Percentiles rank a stretch among this genome's conserved stretches.
Evolutionary conservation across 1,284 basidiomycete species (phyloP).

Genomic region (Tremellales sp.): DNA sequence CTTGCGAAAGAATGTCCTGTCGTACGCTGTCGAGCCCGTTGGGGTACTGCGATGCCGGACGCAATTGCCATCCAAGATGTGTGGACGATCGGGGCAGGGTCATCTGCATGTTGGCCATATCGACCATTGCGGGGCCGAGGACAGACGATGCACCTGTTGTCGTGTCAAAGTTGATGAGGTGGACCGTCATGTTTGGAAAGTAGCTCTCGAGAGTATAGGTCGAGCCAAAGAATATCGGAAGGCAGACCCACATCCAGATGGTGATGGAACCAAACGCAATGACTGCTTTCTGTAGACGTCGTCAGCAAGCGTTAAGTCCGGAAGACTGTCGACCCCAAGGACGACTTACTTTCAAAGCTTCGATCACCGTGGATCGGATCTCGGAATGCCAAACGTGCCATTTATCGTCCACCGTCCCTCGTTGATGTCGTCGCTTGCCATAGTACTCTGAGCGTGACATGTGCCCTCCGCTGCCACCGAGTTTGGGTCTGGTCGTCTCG

Average conservation of each 20-base stretch:
- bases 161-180: constrained; percentile 34
- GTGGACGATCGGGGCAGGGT: constrained; percentile 13
- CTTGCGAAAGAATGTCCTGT: constrained; percentile 29
- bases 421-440: too few relatives aligned
- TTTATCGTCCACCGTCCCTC: constrained; percentile 15
- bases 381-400: constrained; percentile 12
- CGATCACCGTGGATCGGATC: constrained; percentile 10
- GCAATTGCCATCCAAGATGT: constrained; percentile 31
- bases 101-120: constrained; percentile 12
- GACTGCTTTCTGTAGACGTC: constrained; percentile 18
- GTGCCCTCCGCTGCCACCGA: too few relatives aligned
- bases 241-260: constrained; percentile 32
- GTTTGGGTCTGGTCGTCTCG: too few relatives aligned
- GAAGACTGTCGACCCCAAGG: too few relatives aligned
- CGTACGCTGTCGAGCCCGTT: constrained; percentile 26
- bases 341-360: constrained; percentile 24
- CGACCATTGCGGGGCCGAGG: constrained; percentile 19
- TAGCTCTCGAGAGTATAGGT: constrained; percentile 26
- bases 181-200: constrained; percentile 25
- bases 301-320: too few relatives aligned
- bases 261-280: constrained; percentile 26
- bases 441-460: too few relatives aligned
- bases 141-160: constrained; percentile 12
- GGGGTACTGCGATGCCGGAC: constrained; percentile 26
- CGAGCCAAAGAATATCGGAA: constrained; percentile 45